These are phyloP conservation scores for Cystobasidiopsis lactophilus DNA, from an alignment of 768 basidiomycete genomes.

Conservation along the genomic window DNA sequence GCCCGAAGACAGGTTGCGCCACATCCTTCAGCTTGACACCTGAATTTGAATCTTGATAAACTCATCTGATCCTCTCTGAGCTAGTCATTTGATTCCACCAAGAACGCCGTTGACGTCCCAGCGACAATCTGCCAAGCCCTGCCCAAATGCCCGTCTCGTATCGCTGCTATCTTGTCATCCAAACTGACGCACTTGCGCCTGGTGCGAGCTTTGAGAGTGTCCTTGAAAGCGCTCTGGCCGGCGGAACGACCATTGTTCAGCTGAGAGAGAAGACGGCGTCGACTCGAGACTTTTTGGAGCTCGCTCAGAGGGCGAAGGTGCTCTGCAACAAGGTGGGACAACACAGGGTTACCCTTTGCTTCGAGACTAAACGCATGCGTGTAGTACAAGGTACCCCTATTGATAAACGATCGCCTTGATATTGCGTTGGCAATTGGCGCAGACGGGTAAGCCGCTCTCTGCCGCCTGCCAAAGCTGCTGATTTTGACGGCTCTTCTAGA, in stretches of 20 bases:
- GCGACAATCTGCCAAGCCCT: too few species aligned
- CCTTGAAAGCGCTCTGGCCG: constrained; percentile 21
- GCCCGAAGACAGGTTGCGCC: too few species aligned
- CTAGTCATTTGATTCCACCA: too few species aligned
- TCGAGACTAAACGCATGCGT: too few species aligned
- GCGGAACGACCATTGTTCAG: constrained; percentile 77
- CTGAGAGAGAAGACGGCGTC: constrained; percentile 65
- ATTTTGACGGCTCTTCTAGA: too few species aligned
- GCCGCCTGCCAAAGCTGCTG: too few species aligned
- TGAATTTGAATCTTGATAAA: too few species aligned
- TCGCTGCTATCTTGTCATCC: neutral
- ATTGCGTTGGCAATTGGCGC: constrained; percentile 56
- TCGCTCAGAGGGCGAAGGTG: constrained; percentile 45
- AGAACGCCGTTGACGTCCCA: too few species aligned
- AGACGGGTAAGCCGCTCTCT: too few species aligned
- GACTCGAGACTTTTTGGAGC: constrained; percentile 61
- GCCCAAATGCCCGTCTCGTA: too few species aligned
- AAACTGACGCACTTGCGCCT: neutral
- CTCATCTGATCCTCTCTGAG: too few species aligned
- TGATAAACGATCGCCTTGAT: constrained; percentile 65
- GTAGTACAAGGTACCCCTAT: constrained; percentile 51
- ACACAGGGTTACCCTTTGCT: neutral
- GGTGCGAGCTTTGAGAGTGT: neutral
- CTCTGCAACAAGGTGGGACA: constrained; percentile 38
- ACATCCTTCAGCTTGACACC: too few species aligned